Evolutionary conservation across 257 asterid species (phyloP), one percentile per base, ranked within the genome.

Genomic region (Scutellaria minor): DNA sequence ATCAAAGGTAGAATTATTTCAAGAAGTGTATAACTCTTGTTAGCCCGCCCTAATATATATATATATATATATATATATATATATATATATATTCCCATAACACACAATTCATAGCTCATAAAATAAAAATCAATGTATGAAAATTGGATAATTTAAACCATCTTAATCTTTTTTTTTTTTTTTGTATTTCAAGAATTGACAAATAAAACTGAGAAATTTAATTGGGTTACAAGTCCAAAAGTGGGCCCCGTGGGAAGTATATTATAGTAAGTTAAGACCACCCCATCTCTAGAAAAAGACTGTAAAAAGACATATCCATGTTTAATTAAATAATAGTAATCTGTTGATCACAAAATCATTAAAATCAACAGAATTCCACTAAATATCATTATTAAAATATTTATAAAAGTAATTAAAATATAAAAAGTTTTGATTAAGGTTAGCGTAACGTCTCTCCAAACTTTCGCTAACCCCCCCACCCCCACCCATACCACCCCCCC

Each of bases 381-480:
- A 50, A 67, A 70, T 44, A 67, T 71, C 20, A 78, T 68, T 68
- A 72, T 63, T 10, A 65, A 51, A 65, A 76, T 57, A 31, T 8
- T 44, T 51, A 24, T 56, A 64, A 52, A 18, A 41, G 67, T 71
- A 74, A 73, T 78, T 75, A 78, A 58, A 24, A 40, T 31, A 4
- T 31, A 31, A 31, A 66, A 60, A 48, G 74, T 59, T 55, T 55
- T 45, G 73, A 71, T 77, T 80, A 65, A 55, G 81, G 81, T 76
- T 85, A 76, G 84, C 91, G 85, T 85, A 84, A 85, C 92, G 92
- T 82, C 84, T 79, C 84, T 81, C 88, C 88, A 79, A 87, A 82
- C 88, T 71, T 72, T 78, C 86, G 69, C 89, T 80, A 82, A 71
- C 46, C 57, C 47, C 46, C 57, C 47, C 35, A 5, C 47, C 78